Percentiles rank a stretch among this genome's conserved stretches.
Evolutionary conservation across 73 alveolate species (phyloP).

Genomic region (Paramecium tetraurelia): DNA sequence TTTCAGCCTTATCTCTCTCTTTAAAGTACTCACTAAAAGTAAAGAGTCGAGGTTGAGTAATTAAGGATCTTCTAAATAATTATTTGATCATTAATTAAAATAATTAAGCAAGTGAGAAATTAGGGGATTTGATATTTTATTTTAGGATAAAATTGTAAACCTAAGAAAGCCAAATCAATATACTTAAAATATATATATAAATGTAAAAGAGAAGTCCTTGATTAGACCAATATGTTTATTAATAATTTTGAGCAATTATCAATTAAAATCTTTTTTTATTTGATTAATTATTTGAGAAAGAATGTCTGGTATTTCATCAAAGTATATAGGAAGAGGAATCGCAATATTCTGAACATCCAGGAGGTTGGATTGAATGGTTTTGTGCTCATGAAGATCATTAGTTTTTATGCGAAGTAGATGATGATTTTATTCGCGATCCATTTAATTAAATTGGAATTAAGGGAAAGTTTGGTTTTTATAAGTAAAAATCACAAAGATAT

Average conservation of each 20-base stretch:
- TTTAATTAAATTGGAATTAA: constrained; percentile 72
- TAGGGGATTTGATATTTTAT: neutral
- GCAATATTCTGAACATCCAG: constrained; percentile 51
- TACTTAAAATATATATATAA: no score
- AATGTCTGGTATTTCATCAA: constrained; percentile 38
- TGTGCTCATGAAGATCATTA: constrained; percentile 92
- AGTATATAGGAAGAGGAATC: constrained; percentile 22
- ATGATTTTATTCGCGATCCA: constrained; percentile 82
- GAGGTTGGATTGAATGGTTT: constrained; percentile 92
- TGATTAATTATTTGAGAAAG: neutral
- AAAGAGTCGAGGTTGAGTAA: neutral
- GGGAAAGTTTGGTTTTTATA: constrained; percentile 48
- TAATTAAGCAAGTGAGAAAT: neutral
- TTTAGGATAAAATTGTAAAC: neutral
- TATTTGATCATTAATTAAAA: constrained; percentile 5
- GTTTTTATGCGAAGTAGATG: constrained; percentile 84
- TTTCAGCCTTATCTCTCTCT: constrained; percentile 26
- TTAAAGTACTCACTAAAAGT: constrained; percentile 29
- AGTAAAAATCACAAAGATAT: neutral
- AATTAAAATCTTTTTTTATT: neutral
- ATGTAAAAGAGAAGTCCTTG: neutral
- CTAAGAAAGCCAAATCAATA: neutral
- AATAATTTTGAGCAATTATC: neutral
- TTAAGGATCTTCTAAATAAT: neutral
- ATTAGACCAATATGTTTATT: neutral